Base-by-base conservation (phyloP, 768 basidiomycete species). In the Clitopilus passeckerianus region DNA sequence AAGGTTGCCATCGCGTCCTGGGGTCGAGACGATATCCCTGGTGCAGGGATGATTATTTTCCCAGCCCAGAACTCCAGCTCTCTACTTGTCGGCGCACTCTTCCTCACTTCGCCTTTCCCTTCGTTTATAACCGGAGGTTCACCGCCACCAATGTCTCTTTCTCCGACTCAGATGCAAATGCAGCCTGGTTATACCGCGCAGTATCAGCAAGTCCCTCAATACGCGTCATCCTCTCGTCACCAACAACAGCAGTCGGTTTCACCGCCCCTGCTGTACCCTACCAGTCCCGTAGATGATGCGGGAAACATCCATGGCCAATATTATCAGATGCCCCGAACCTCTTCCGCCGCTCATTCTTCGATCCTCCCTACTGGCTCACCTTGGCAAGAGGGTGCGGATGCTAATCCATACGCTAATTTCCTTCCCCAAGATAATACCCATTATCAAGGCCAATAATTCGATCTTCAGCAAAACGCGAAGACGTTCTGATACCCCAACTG, bases 1-100 rank as follows among this genome's bases (percentile, higher is more conserved):
- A 60, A 83, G 84, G 77, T 82, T 63, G 83, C 78, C 33, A 71
- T 83, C 65, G 80, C 79, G 44, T 72, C 72, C 64, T 86, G 83
- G 83, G 77, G 76, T 62, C 72, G 71, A 35, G 75, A 79, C 59
- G 71, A 72, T 35, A 72, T 80, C 50, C 70, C 71, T 54, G 80
- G 80, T 35, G 76, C 79, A 59, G 82, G 82, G 53, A 76, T 86
- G 64, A 73, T 85, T 41, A 76, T 85, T 54, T 80, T 79, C 60
- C 82, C 83, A 41, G 75, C 80, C 30, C 75, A 75, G 56, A 80
- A 81, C 63, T 81, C 82, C 0, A 80, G 76, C 59, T 77, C 79
- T 18, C 66, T 83, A 50, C 75, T 84, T 20, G 75, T 83, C 58
- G 82, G 82, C 41, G 82, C 79, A 5, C 64, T 84, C 30, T 82